Conservation (phyloP, 1,139 yeast genomes). For the Geotrichum aggregatum region DNA sequence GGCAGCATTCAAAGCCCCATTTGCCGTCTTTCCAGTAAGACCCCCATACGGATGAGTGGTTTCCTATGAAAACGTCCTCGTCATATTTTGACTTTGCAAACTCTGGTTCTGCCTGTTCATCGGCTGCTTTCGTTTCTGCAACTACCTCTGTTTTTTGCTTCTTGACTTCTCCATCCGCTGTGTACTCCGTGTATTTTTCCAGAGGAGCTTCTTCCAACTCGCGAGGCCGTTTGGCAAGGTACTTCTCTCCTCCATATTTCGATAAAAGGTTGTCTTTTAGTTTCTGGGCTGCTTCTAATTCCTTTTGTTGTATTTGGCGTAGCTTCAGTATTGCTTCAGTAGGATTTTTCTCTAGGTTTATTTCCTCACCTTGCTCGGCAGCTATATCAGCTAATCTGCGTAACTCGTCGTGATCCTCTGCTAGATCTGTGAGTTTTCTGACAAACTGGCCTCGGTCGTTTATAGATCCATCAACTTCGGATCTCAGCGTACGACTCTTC, state of each 20-base stretch:
- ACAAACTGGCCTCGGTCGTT: slow-evolving; percentile 55
- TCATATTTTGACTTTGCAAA: slow-evolving; percentile 35
- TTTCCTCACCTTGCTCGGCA: slow-evolving; percentile 42
- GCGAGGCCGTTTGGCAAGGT: slow-evolving; percentile 28
- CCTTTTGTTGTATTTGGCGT: slow-evolving; percentile 42
- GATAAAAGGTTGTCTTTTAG: slow-evolving; percentile 39
- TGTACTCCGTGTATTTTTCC: slow-evolving; percentile 30
- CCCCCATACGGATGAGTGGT: slow-evolving; percentile 48
- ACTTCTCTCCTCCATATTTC: slow-evolving; percentile 42
- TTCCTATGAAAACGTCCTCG: slow-evolving; percentile 42
- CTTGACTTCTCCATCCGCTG: slow-evolving; percentile 28
- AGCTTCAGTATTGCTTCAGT: slow-evolving; percentile 51
- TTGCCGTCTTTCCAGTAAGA: slow-evolving; percentile 46
- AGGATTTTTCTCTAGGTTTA: slow-evolving; percentile 56
- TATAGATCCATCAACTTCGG: slow-evolving; percentile 43
- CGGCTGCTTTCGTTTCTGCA: slow-evolving; percentile 18
- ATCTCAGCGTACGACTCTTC: slow-evolving; percentile 49
- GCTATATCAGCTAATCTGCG: slow-evolving; percentile 51
- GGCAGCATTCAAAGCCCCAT: slow-evolving; percentile 52
- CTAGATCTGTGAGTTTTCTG: slow-evolving; percentile 50
- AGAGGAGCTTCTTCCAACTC: slow-evolving; percentile 29
- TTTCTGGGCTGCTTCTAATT: slow-evolving; percentile 34
- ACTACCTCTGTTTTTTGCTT: slow-evolving; percentile 11
- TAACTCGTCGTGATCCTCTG: slow-evolving; percentile 46
- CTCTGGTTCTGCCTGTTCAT: slow-evolving; percentile 3